Evolutionary conservation across 139 green algal species (phyloP).

Genomic region (Spirogloea muscicola): DNA sequence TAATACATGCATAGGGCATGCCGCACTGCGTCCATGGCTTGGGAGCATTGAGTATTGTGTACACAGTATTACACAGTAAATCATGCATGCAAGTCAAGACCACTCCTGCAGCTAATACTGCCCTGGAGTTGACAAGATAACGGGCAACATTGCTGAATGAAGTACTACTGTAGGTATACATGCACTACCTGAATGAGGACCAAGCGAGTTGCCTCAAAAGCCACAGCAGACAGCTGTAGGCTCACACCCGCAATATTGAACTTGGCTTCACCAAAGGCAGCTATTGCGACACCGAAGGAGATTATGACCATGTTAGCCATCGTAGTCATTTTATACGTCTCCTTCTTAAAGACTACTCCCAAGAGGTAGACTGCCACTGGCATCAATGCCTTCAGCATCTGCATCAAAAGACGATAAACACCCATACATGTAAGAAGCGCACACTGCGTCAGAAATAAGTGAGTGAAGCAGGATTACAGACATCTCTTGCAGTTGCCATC

Average conservation of each 20-base stretch:
- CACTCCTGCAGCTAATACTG: background rate
- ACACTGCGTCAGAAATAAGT: too few relatives aligned
- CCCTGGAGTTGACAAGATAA: background rate
- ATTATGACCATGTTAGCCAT: slow-evolving; percentile 81
- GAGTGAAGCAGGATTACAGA: too few relatives aligned
- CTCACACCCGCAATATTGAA: slow-evolving; percentile 79
- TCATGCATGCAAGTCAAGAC: background rate
- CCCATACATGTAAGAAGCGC: too few relatives aligned
- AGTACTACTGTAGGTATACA: background rate
- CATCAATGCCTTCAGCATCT: slow-evolving; percentile 92
- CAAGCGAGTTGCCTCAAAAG: slow-evolving; percentile 62
- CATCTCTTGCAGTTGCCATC: too few relatives aligned
- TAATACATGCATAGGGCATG: too few relatives aligned
- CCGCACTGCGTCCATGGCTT: too few relatives aligned
- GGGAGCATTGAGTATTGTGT: background rate
- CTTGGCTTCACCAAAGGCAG: slow-evolving; percentile 64
- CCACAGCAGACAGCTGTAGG: slow-evolving; percentile 80
- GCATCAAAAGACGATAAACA: too few relatives aligned
- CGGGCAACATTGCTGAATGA: background rate
- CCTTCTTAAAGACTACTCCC: slow-evolving; percentile 70
- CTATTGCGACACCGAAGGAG: slow-evolving; percentile 74
- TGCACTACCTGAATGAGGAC: slow-evolving; percentile 32
- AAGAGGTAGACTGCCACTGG: slow-evolving; percentile 72
- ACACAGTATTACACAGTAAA: background rate
- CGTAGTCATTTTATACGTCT: slow-evolving; percentile 51